Evolutionary conservation across 495 filamentous ascomycete species (phyloP).

Genomic region (Annulohypoxylon stygium): DNA sequence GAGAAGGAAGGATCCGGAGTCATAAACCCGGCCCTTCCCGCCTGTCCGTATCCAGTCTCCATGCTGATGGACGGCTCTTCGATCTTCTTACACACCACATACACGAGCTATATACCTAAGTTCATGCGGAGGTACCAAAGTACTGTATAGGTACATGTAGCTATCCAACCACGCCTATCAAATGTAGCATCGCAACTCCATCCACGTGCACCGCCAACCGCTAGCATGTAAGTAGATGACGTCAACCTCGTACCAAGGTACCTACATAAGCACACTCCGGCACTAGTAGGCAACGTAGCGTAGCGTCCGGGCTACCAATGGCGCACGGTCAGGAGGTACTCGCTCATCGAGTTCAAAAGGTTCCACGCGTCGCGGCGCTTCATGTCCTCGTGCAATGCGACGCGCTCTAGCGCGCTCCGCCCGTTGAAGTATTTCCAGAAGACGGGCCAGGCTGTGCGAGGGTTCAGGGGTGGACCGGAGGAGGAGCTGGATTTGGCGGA

Average conservation of each 20-base stretch:
- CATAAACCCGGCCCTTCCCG: background rate
- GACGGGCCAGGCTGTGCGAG: slow-evolving; percentile 62
- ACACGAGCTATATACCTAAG: background rate
- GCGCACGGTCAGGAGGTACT: slow-evolving; percentile 65
- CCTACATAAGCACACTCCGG: too few relatives aligned
- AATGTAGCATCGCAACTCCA: too few relatives aligned
- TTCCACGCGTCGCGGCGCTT: slow-evolving; percentile 86
- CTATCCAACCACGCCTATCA: too few relatives aligned
- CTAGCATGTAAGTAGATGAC: too few relatives aligned
- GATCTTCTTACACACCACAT: too few relatives aligned
- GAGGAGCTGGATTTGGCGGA: slow-evolving; percentile 45
- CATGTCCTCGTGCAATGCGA: slow-evolving; percentile 82
- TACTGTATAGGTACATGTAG: background rate
- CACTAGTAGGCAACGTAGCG: background rate
- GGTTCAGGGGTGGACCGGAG: slow-evolving; percentile 50
- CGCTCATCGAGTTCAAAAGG: slow-evolving; percentile 72
- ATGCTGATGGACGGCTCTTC: background rate
- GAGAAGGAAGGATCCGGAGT: background rate
- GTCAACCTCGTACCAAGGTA: too few relatives aligned
- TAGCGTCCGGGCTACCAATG: slow-evolving; percentile 64
- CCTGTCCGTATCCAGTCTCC: background rate
- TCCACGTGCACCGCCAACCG: too few relatives aligned
- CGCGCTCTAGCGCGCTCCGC: slow-evolving; percentile 85
- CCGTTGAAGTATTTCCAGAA: slow-evolving; percentile 91
- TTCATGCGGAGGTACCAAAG: background rate